Percentiles rank a stretch among this genome's conserved stretches.
phyloP scores from a whole-genome alignment of 2,329 filamentous ascomycete species.

The Teratosphaeria viscida region DNA sequence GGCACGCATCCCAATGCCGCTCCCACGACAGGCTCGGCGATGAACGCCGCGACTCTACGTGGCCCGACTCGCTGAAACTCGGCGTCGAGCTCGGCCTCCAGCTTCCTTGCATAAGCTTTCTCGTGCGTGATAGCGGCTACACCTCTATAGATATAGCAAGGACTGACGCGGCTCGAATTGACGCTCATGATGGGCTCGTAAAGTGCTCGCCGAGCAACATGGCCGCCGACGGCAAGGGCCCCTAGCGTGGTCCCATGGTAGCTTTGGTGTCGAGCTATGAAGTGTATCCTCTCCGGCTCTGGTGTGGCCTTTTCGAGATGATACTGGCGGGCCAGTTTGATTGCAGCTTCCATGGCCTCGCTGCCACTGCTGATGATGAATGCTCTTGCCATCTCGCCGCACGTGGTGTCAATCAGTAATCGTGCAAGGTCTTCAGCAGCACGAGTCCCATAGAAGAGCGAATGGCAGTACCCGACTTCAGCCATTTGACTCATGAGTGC shows the following conservation, averaged over 20 bases:
- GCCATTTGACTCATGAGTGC: slow-evolving; percentile 51
- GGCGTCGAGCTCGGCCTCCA: slow-evolving; percentile 55
- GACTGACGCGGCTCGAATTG: slow-evolving; percentile 49
- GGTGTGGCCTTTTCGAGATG: slow-evolving; percentile 46
- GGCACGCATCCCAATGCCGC: slow-evolving; percentile 61
- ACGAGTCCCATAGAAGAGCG: slow-evolving; percentile 47
- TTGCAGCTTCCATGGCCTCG: slow-evolving; percentile 58
- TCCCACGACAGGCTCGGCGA: slow-evolving; percentile 63
- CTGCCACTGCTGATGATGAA: slow-evolving; percentile 51
- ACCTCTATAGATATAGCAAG: slow-evolving; percentile 56
- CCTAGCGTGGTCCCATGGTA: slow-evolving; percentile 66
- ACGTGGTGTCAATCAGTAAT: slow-evolving; percentile 41
- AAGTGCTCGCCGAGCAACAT: slow-evolving; percentile 47
- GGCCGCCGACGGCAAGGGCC: slow-evolving; percentile 53
- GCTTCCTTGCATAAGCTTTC: slow-evolving; percentile 48
- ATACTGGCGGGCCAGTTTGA: slow-evolving; percentile 59
- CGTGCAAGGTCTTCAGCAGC: slow-evolving; percentile 44
- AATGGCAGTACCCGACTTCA: slow-evolving; percentile 49
- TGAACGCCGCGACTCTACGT: slow-evolving; percentile 58
- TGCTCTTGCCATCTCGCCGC: slow-evolving; percentile 42
- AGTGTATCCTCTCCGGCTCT: slow-evolving; percentile 46
- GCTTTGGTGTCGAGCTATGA: slow-evolving; percentile 54
- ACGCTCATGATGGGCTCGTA: slow-evolving; percentile 51
- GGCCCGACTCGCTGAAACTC: slow-evolving; percentile 57
- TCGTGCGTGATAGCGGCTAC: slow-evolving; percentile 36